Evolutionary conservation across 2,329 filamentous ascomycete species (phyloP).

Genomic region (Colletotrichum zoysiae): DNA sequence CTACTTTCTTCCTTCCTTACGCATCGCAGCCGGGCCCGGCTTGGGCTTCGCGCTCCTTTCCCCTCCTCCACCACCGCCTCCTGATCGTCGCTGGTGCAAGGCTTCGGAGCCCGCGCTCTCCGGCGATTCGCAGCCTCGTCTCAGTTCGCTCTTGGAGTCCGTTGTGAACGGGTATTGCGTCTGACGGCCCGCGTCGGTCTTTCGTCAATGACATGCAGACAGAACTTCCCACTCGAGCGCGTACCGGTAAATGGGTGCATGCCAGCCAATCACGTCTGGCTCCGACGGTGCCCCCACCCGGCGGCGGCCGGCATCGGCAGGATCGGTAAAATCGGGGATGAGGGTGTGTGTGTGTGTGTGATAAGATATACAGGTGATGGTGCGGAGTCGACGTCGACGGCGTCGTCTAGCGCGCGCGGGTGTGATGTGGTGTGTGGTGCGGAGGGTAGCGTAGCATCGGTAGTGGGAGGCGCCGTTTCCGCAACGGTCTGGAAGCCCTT

Average conservation of each 20-base stretch:
- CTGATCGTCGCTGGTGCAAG: too few species aligned
- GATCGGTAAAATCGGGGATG: background rate
- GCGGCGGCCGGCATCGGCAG: constrained; percentile 5
- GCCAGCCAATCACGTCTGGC: background rate
- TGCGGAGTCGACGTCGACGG: background rate
- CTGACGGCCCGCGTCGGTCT: background rate
- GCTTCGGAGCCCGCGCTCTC: too few species aligned
- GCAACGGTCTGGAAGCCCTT: background rate
- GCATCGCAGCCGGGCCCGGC: too few species aligned
- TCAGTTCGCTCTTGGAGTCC: too few species aligned
- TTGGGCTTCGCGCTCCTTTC: too few species aligned
- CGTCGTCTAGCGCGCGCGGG: constrained; percentile 4
- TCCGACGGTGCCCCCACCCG: background rate
- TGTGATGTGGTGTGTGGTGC: background rate
- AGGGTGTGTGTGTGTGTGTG: background rate
- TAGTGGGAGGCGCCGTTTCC: constrained; percentile 7
- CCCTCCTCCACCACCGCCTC: too few species aligned
- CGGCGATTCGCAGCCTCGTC: too few species aligned
- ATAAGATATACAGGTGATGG: background rate
- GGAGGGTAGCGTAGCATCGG: background rate
- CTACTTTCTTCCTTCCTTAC: background rate
- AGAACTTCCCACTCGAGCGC: background rate
- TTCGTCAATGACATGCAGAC: background rate
- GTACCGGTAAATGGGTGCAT: background rate
- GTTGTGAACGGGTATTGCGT: background rate